phyloP scores from a whole-genome alignment of 1,284 basidiomycete species.

The Marasmius tenuissimus region DNA sequence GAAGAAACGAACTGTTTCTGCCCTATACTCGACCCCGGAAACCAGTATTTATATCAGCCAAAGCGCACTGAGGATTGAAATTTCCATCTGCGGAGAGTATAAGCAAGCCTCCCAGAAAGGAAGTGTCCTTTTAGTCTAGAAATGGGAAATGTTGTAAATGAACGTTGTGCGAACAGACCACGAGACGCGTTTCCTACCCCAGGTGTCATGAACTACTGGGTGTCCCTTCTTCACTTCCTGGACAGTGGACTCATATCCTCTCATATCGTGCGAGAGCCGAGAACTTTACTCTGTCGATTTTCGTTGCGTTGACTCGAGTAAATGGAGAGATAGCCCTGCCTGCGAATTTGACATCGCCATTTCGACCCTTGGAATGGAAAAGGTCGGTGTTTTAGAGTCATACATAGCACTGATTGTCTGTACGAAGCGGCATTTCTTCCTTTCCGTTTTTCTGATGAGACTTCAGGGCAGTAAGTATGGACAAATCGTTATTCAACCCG shows the following conservation, averaged over 20 bases:
- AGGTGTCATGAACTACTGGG: not conserved
- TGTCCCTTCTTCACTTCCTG: not conserved
- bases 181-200: not conserved
- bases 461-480: too few species aligned
- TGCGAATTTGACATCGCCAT: too few species aligned
- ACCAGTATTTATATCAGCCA: not conserved
- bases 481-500: too few species aligned
- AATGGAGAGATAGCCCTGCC: too few species aligned
- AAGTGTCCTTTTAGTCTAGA: not conserved
- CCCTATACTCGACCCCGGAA: not conserved
- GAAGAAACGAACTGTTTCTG: not conserved
- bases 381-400: too few species aligned
- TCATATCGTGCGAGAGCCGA: too few species aligned
- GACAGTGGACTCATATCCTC: not conserved
- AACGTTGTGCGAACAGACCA: not conserved
- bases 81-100: not conserved
- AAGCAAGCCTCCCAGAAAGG: not conserved
- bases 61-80: not conserved
- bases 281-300: too few species aligned
- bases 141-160: not conserved
- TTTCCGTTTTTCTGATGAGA: too few species aligned
- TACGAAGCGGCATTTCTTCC: too few species aligned
- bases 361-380: too few species aligned
- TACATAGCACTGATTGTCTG: too few species aligned
- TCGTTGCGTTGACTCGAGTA: too few species aligned